A percentile compares a stretch with the other conserved stretches of the same genome.
Conservation (phyloP, 371 early-diverging fungal species). For the Coemansia sp. region DNA sequence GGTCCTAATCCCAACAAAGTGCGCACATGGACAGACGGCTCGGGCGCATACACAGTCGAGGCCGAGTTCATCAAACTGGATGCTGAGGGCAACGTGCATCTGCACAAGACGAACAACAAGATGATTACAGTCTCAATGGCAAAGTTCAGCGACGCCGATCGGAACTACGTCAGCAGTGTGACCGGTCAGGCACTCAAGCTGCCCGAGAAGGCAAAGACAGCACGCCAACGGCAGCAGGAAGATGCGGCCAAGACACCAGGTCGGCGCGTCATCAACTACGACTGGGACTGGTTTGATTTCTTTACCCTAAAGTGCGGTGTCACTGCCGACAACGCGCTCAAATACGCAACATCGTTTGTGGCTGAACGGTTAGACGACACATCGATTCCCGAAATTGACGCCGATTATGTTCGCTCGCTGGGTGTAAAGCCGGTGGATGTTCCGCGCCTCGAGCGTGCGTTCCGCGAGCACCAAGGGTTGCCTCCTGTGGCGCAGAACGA, state of each 20-base stretch:
- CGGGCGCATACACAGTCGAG: slow-evolving; percentile 87
- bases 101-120: slow-evolving; percentile 92
- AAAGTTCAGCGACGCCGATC: slow-evolving; percentile 78
- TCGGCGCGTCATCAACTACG: slow-evolving; percentile 58
- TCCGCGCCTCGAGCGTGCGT: slow-evolving; percentile 50
- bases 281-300: slow-evolving; percentile 90
- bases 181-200: slow-evolving; percentile 57
- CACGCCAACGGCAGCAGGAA: slow-evolving; percentile 41
- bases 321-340: slow-evolving; percentile 67
- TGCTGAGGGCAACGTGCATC: slow-evolving; percentile 78
- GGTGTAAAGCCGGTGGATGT: slow-evolving; percentile 62
- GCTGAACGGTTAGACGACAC: slow-evolving; percentile 79
- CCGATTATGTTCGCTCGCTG: slow-evolving; percentile 71
- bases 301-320: slow-evolving; percentile 73
- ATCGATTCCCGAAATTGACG: slow-evolving; percentile 70
- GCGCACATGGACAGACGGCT: slow-evolving; percentile 91
- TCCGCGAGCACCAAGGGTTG: slow-evolving; percentile 36
- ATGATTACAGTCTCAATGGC: slow-evolving; percentile 90
- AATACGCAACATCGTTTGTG: slow-evolving; percentile 79
- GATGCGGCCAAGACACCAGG: slow-evolving; percentile 30
- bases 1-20: slow-evolving; percentile 63
- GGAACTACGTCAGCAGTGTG: slow-evolving; percentile 64
- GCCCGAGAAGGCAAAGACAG: slow-evolving; percentile 38
- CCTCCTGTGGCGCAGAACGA: background rate
- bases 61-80: slow-evolving; percentile 77